Evolutionary conservation across 2,329 filamentous ascomycete species (phyloP), one percentile per base, ranked within the genome.

Genomic region (Scedosporium minutisporum): DNA sequence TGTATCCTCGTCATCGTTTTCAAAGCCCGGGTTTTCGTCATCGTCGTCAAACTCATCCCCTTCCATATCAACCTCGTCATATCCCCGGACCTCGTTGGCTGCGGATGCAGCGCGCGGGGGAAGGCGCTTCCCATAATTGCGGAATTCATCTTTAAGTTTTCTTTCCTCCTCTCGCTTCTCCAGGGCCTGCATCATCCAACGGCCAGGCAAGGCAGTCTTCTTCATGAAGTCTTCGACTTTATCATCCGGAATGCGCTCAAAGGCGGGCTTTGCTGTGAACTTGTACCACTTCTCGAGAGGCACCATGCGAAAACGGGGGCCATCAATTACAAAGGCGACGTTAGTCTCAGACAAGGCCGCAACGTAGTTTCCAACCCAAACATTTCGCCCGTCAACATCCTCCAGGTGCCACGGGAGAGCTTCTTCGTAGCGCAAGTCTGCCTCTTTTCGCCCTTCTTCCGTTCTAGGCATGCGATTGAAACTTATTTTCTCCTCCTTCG

Each of bases 241-340:
- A 65, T 96, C 93, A 10, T 93, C 86, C 0, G 44, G 86, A 88
- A 73, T 93, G 84, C 0, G 86, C 82, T 71, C 87, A 71, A 95
- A 93, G 10, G 88, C 84, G 62, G 91, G 89, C 72, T 93, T 93
- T 53, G 87, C 82, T 3, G 84, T 87, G 71, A 96, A 96, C 63
- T 86, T 89, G 77, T 99, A 99, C 87, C 90, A 97, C 71, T 97
- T 96, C 75, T 99, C 93, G 18, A 97, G 77, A 0, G 96, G 96
- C 2, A 96, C 82, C 86, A 97, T 90, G 64, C 87, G 87, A 71
- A 96, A 95, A 58, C 82, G 85, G 1, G 81, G 80, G 9, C 85
- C 82, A 44, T 86, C 83, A 41, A 91, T 88, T 53, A 91, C 82
- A 46, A 93, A 83, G 62, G 96, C 88, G 66, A 96, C 88, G 60